Percentiles rank a stretch among this genome's conserved stretches.
Conservation (phyloP, 768 basidiomycete species). For the Boletus reticulatus region DNA sequence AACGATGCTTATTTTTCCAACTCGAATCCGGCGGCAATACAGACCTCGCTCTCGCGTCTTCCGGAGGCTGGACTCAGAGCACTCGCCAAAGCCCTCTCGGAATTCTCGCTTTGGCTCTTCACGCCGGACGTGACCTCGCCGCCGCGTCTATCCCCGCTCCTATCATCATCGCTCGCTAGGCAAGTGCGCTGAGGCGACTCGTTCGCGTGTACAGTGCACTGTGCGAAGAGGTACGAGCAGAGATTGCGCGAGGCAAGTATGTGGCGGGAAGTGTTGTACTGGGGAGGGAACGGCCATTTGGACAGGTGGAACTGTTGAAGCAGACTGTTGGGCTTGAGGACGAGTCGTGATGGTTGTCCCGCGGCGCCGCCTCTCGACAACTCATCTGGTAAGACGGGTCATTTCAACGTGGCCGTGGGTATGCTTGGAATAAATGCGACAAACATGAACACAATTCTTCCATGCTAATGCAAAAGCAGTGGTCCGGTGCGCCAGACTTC, state of each 20-base stretch:
- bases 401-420: too few species aligned
- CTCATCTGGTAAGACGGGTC: too few species aligned
- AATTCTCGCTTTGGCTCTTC: slow-evolving; percentile 85
- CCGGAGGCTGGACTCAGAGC: slow-evolving; percentile 62
- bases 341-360: not conserved
- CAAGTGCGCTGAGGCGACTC: slow-evolving; percentile 67
- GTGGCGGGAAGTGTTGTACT: slow-evolving; percentile 88
- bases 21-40: too few species aligned
- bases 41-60: slow-evolving; percentile 73
- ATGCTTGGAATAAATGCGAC: too few species aligned
- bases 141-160: slow-evolving; percentile 72
- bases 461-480: too few species aligned
- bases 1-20: too few species aligned
- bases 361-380: too few species aligned
- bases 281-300: slow-evolving; percentile 82
- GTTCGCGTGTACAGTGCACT: slow-evolving; percentile 67
- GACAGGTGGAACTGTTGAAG: slow-evolving; percentile 67
- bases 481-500: too few species aligned
- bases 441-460: too few species aligned
- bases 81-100: slow-evolving; percentile 59
- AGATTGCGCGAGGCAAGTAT: slow-evolving; percentile 59
- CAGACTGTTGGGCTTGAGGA: slow-evolving; percentile 77
- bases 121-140: slow-evolving; percentile 78
- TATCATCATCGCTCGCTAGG: slow-evolving; percentile 60
- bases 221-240: slow-evolving; percentile 73